Percentiles rank a stretch among this genome's conserved stretches.
Evolutionary conservation across 805 yeast genomes (phyloP).

Genomic region (Candida corydali): DNA sequence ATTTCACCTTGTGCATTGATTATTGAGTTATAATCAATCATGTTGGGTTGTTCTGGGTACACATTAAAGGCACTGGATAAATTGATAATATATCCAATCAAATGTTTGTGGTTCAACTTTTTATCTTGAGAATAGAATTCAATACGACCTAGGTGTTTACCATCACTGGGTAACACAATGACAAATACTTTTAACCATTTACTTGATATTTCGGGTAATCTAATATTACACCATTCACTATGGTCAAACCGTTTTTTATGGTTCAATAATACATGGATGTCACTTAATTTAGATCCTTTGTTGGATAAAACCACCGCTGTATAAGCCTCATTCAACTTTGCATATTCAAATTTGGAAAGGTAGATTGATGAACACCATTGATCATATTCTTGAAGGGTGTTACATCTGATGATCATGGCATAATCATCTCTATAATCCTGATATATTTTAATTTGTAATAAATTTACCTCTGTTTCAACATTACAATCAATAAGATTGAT

Average conservation of each 20-base stretch:
- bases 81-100: constrained; percentile 46
- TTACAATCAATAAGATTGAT: constrained; percentile 47
- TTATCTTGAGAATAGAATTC: constrained; percentile 47
- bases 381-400: constrained; percentile 16
- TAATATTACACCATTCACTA: constrained; percentile 60
- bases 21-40: constrained; percentile 55
- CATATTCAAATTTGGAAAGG: constrained; percentile 54
- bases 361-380: constrained; percentile 48
- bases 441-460: constrained; percentile 19
- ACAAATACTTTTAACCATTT: constrained; percentile 57
- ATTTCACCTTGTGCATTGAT: constrained; percentile 55
- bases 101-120: constrained; percentile 45
- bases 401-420: constrained; percentile 22
- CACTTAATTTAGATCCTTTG: constrained; percentile 53
- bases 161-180: constrained; percentile 45
- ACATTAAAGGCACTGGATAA: constrained; percentile 49
- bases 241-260: constrained; percentile 43
- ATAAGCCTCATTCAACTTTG: constrained; percentile 55
- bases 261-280: constrained; percentile 54
- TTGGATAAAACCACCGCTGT: constrained; percentile 61
- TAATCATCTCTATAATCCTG: constrained; percentile 26
- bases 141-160: constrained; percentile 46
- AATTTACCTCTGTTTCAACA: constrained; percentile 11
- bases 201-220: constrained; percentile 54
- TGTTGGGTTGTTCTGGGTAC: constrained; percentile 53